Evolutionary conservation across 2,329 filamentous ascomycete genomes (phyloP), one percentile per base, ranked within the genome.

Genomic region (Clathrospora elynae): DNA sequence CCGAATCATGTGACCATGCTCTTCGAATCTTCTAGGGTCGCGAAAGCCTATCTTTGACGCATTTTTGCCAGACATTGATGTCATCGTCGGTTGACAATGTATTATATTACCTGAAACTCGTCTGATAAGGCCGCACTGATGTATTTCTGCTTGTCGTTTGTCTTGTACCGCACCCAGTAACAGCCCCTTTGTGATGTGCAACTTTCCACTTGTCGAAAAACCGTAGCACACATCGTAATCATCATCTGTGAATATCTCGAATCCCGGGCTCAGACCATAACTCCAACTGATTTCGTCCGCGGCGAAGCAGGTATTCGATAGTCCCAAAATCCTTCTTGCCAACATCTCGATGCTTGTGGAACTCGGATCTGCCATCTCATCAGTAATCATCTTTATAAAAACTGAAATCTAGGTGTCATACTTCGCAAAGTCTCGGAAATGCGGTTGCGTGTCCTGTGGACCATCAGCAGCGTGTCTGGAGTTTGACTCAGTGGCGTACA

Each of bases 321-420:
- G 90, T 85, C 11, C 79, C 77, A 70, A 96, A 96, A 64, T 96
- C 90, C 57, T 88, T 90, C 72, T 89, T 93, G 68, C 87, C 85
- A 41, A 95, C 69, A 6, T 69, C 65, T 9, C 82, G 64, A 62
- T 88, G 79, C 65, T 86, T 87, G 25, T 83, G 76, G 64, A 99
- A 97, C 64, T 96, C 90, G 18, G 76, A 69, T 55, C 88, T 91
- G 42, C 44, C 54, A 2, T 44, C 39, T 34, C 32, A 36, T 52
- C 33, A 53, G 51, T 33, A 28, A 14, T 11, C 17, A 32, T 3
- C 20, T 11, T 23, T 40, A 3, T 17, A 18, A 17, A 2, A 26
- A 18, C 29, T 8, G 28, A 12, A 28, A 12, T 6, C 0, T 25
- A 6, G 6, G 20, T 5, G 5, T 26, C 47, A 45, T 67, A 86